Evolutionary conservation across 2,329 filamentous ascomycete species (phyloP).

Genomic region (Colletotrichum camelliae): DNA sequence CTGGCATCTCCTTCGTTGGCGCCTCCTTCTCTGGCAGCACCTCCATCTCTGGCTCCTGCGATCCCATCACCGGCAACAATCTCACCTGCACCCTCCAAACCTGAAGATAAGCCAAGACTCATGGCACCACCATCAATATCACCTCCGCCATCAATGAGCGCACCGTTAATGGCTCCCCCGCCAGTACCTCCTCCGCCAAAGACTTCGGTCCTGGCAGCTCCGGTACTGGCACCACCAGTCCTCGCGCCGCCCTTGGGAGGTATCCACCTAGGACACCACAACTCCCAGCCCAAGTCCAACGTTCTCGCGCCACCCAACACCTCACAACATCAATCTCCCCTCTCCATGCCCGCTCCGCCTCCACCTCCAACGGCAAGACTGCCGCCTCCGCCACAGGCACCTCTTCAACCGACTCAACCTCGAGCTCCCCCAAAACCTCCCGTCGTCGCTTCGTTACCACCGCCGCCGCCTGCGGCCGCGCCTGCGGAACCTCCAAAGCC

Average conservation of each 20-base stretch:
- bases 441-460: constrained; percentile 9
- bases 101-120: constrained; percentile 24
- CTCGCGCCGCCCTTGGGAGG: constrained; percentile 41
- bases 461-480: constrained; percentile 25
- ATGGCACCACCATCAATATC: constrained; percentile 20
- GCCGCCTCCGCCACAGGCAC: constrained; percentile 21
- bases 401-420: constrained; percentile 19
- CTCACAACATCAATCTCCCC: constrained; percentile 39
- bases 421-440: constrained; percentile 1
- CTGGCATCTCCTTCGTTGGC: background rate
- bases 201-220: constrained; percentile 35
- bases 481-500: constrained; percentile 18
- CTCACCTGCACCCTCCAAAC: constrained; percentile 28
- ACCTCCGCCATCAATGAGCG: background rate
- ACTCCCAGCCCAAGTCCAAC: constrained; percentile 44
- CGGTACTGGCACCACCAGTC: constrained; percentile 42
- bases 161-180: constrained; percentile 1
- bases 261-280: constrained; percentile 26
- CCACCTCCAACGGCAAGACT: constrained; percentile 26
- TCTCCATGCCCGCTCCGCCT: constrained; percentile 37
- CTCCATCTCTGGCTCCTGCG: background rate
- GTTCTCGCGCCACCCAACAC: constrained; percentile 52
- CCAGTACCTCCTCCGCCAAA: constrained; percentile 10
- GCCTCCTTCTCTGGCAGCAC: background rate
- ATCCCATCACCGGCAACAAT: constrained; percentile 13